These are phyloP conservation scores for Carex parvula DNA, from an alignment of 176 grass and related monocot genomes.

Conservation along the genomic window DNA sequence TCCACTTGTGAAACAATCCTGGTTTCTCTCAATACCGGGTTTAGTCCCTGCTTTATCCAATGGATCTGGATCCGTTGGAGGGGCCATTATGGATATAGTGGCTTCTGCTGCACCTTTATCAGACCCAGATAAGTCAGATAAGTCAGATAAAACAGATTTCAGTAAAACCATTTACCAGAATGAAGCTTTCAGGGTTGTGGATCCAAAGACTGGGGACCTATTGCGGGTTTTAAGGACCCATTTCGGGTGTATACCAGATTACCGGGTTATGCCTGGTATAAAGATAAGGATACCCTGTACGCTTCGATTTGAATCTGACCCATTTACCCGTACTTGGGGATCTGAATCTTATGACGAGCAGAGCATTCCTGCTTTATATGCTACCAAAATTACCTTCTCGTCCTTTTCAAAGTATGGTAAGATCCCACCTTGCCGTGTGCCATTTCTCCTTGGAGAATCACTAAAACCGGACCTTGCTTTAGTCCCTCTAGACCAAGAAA, in stretches of 20 bases:
- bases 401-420: slow-evolving; percentile 68
- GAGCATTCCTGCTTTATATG: slow-evolving; percentile 75
- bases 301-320: slow-evolving; percentile 78
- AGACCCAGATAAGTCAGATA: slow-evolving; percentile 46
- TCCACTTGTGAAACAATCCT: slow-evolving; percentile 76
- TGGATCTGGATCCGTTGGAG: slow-evolving; percentile 36
- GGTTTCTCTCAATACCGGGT: slow-evolving; percentile 58
- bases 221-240: slow-evolving; percentile 65
- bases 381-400: slow-evolving; percentile 58
- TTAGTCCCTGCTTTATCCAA: slow-evolving; percentile 49
- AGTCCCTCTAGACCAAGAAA: slow-evolving; percentile 38
- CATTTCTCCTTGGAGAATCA: slow-evolving; percentile 78
- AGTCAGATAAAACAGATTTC: slow-evolving; percentile 26
- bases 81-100: slow-evolving; percentile 45
- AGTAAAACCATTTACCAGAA: slow-evolving; percentile 43
- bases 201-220: slow-evolving; percentile 61
- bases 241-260: slow-evolving; percentile 74
- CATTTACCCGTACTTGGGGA: slow-evolving; percentile 53
- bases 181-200: slow-evolving; percentile 64
- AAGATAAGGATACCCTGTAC: slow-evolving; percentile 82
- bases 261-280: slow-evolving; percentile 51
- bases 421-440: slow-evolving; percentile 65
- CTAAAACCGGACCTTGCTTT: slow-evolving; percentile 48
- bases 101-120: slow-evolving; percentile 36
- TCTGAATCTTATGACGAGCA: slow-evolving; percentile 46